A percentile compares a stretch with the other conserved stretches of the same genome.
phyloP scores from a whole-genome alignment of 1,284 basidiomycete species.

The Tilletiopsis washingtonensis region DNA sequence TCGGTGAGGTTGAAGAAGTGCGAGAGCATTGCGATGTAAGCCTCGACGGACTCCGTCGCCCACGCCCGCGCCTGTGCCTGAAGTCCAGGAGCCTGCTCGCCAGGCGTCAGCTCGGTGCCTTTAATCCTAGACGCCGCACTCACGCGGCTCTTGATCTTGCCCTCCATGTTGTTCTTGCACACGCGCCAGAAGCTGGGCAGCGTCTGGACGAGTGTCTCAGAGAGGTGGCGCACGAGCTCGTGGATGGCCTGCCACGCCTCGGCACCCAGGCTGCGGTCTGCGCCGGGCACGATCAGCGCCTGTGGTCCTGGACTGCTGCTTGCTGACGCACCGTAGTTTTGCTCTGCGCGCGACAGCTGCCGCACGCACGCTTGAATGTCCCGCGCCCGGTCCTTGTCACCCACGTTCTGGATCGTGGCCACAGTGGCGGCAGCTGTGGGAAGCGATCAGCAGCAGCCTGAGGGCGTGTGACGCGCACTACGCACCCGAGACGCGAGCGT shows the following conservation, averaged over 20 bases:
- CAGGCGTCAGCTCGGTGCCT: no score
- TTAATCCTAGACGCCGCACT: no score
- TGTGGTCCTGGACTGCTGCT: background rate
- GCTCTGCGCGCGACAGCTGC: conserved; percentile 19
- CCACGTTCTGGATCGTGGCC: conserved; percentile 50
- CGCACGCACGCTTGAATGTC: conserved; percentile 46
- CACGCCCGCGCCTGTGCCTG: conserved; percentile 77
- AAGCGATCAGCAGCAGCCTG: no score
- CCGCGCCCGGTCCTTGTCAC: conserved; percentile 55
- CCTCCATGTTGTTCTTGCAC: conserved; percentile 79
- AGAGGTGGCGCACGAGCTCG: conserved; percentile 55
- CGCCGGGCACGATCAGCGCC: background rate
- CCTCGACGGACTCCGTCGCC: conserved; percentile 80
- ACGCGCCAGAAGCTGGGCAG: conserved; percentile 93
- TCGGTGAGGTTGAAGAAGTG: conserved; percentile 79
- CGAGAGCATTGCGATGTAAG: conserved; percentile 76
- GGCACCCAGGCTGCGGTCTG: conserved; percentile 18
- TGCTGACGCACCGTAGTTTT: conserved; percentile 15
- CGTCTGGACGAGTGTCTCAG: conserved; percentile 54
- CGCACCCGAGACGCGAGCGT: background rate
- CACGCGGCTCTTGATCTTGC: conserved; percentile 50
- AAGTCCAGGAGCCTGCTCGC: conserved; percentile 56
- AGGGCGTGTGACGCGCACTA: background rate
- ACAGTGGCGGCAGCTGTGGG: conserved; percentile 2
- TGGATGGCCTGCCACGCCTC: conserved; percentile 66